These are phyloP conservation scores for Williopsis jadinii DNA, from an alignment of 1,139 yeast genomes.

Conservation along the genomic window DNA sequence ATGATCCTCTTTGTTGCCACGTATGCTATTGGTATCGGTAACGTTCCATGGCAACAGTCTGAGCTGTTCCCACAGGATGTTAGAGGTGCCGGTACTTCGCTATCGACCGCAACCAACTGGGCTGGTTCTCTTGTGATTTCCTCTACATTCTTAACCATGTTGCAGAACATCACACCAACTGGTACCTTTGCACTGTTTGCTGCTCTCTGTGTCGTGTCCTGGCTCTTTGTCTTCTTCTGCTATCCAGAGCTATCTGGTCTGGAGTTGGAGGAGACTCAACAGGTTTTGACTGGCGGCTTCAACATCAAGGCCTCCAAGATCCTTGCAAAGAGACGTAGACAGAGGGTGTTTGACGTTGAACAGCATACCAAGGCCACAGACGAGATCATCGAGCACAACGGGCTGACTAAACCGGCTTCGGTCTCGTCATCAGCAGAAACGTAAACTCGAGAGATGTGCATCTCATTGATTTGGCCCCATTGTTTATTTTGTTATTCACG, in stretches of 20 bases:
- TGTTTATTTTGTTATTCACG: too few relatives aligned
- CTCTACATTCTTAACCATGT: slow-evolving; percentile 88
- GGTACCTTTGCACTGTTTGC: slow-evolving; percentile 93
- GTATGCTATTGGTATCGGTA: slow-evolving; percentile 92
- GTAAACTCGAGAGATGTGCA: too few relatives aligned
- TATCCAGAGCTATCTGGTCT: slow-evolving; percentile 91
- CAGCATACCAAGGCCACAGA: slow-evolving; percentile 18
- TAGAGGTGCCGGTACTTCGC: slow-evolving; percentile 86
- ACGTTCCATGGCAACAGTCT: slow-evolving; percentile 97
- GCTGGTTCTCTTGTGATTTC: slow-evolving; percentile 88
- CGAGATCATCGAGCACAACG: slow-evolving; percentile 17
- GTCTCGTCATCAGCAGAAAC: too few relatives aligned
- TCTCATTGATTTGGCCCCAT: too few relatives aligned
- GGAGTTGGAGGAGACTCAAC: slow-evolving; percentile 86
- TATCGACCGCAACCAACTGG: slow-evolving; percentile 95
- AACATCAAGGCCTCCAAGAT: slow-evolving; percentile 65
- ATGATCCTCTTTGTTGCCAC: slow-evolving; percentile 85
- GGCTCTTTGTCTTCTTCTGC: slow-evolving; percentile 68
- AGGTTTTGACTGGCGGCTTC: slow-evolving; percentile 73
- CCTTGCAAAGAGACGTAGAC: slow-evolving; percentile 46
- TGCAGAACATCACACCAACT: slow-evolving; percentile 85
- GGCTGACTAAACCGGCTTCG: neutral
- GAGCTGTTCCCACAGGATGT: slow-evolving; percentile 91
- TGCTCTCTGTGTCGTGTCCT: slow-evolving; percentile 64
- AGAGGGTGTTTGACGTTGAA: slow-evolving; percentile 17